phyloP scores from a whole-genome alignment of 345 rosid species.

The Heritiera littoralis region DNA sequence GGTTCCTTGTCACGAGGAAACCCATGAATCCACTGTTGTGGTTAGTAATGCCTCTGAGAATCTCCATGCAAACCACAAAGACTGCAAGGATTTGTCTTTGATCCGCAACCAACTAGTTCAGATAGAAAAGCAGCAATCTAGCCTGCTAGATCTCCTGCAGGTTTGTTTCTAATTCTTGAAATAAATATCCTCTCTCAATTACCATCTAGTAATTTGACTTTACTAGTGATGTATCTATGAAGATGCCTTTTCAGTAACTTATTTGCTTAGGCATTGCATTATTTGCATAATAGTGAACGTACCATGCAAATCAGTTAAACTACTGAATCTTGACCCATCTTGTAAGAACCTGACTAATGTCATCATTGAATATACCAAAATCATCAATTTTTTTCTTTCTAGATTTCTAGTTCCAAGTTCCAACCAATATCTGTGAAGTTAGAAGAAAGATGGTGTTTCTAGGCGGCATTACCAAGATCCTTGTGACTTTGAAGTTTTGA shows the following conservation, averaged over 20 bases:
- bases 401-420: too few species aligned
- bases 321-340: too few species aligned
- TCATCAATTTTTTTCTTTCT: too few species aligned
- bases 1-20: constrained; percentile 48
- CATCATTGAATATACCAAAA: too few species aligned
- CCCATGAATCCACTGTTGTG: constrained; percentile 29
- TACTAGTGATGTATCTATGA: not conserved
- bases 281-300: too few species aligned
- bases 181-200: not conserved
- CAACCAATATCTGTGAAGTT: too few species aligned
- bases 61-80: constrained; percentile 60
- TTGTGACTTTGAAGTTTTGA: not conserved
- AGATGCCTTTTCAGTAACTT: not conserved
- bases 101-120: constrained; percentile 84
- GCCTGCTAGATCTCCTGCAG: constrained; percentile 81
- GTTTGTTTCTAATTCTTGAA: constrained; percentile 41
- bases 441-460: too few species aligned
- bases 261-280: not conserved
- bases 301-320: too few species aligned
- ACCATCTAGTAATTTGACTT: not conserved
- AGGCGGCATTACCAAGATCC: not conserved
- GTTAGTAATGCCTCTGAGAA: constrained; percentile 48
- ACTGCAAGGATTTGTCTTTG: constrained; percentile 63
- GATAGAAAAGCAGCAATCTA: constrained; percentile 89
- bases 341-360: too few species aligned